These are phyloP conservation scores for Circinella minor DNA, from an alignment of 371 early-diverging fungal species.

Conservation along the genomic window DNA sequence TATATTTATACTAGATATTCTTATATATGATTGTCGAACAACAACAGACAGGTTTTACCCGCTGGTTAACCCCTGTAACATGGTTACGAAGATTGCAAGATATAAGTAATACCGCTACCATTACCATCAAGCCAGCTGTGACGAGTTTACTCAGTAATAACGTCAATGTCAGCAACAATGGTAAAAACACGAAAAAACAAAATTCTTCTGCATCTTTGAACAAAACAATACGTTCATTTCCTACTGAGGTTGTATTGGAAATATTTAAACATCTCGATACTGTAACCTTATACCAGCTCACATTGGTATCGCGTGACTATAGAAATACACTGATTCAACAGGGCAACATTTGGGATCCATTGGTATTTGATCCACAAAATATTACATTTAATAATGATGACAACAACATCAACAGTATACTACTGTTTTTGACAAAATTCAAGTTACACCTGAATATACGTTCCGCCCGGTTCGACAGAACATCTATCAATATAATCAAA, in stretches of 20 bases:
- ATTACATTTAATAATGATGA: too few species aligned
- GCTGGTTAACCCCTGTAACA: neutral
- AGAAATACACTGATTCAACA: constrained; percentile 1
- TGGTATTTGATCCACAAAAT: constrained; percentile 7
- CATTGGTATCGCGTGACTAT: constrained; percentile 7
- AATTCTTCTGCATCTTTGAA: neutral
- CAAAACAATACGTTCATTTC: constrained; percentile 1
- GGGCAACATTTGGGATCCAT: neutral
- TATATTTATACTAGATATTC: neutral
- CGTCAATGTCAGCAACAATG: neutral
- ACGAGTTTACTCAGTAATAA: neutral
- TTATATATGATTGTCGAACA: too few species aligned
- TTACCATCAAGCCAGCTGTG: neutral
- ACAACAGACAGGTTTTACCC: neutral
- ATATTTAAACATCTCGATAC: constrained; percentile 11
- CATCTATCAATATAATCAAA: constrained; percentile 2
- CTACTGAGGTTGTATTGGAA: constrained; percentile 6
- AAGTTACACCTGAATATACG: constrained; percentile 1
- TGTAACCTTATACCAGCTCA: constrained; percentile 14
- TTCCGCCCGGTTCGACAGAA: constrained; percentile 10
- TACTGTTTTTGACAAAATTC: constrained; percentile 12
- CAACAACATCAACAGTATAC: neutral
- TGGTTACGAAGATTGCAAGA: neutral
- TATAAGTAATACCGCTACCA: neutral
- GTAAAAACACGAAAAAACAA: neutral